Evolutionary conservation across 805 yeast species (phyloP).

Genomic region (Yarrowia divulgata): DNA sequence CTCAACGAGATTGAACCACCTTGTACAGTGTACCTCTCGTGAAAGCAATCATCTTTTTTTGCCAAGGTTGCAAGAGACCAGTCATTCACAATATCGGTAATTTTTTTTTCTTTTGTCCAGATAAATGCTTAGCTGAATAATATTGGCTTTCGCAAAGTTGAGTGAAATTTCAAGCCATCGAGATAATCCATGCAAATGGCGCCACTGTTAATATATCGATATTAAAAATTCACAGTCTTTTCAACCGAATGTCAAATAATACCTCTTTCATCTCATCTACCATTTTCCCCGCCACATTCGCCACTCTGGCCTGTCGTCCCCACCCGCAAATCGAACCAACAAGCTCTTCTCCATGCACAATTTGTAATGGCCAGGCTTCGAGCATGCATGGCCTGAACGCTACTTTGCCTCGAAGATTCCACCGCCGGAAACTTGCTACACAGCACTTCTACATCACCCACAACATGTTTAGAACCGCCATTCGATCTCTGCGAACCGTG

Average conservation of each 20-base stretch:
- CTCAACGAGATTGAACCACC: too few relatives aligned
- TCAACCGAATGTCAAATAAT: too few relatives aligned
- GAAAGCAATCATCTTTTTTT: too few relatives aligned
- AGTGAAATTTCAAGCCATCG: not conserved
- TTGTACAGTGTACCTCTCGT: too few relatives aligned
- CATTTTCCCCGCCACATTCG: not conserved
- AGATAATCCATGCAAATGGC: not conserved
- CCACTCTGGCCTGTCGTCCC: not conserved
- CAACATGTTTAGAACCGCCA: conserved; percentile 37
- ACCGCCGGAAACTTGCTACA: conserved; percentile 14
- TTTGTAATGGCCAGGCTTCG: conserved; percentile 13
- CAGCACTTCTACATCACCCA: conserved; percentile 3
- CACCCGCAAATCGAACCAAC: conserved; percentile 1
- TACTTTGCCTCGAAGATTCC: conserved; percentile 37
- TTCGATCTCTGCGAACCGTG: conserved; percentile 36
- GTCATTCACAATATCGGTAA: not conserved
- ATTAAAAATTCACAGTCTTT: too few relatives aligned
- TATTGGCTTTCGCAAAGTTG: conserved; percentile 28
- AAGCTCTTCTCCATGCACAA: conserved; percentile 16
- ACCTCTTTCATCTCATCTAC: too few relatives aligned
- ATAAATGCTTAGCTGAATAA: conserved; percentile 14
- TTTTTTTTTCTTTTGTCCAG: too few relatives aligned
- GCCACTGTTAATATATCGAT: too few relatives aligned
- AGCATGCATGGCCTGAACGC: conserved; percentile 11
- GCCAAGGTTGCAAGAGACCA: not conserved